Percentiles rank a stretch among this genome's conserved stretches.
phyloP scores from a whole-genome alignment of 768 basidiomycete genomes.

The Mycena venus region DNA sequence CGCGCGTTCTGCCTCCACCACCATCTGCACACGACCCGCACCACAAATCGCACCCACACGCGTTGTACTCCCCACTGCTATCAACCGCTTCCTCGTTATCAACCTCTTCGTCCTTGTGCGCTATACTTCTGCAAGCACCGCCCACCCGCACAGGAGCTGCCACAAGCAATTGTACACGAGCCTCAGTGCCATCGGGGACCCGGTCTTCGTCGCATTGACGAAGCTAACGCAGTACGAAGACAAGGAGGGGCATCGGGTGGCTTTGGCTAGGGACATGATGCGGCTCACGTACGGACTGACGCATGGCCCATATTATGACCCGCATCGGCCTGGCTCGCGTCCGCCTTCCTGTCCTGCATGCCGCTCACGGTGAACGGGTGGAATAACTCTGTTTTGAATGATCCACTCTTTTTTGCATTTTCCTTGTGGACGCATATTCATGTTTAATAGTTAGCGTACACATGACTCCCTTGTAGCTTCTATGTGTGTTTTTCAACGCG shows the following conservation, averaged over 20 bases:
- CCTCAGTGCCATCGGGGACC: conserved; percentile 22
- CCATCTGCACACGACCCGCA: no score
- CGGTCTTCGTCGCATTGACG: conserved; percentile 24
- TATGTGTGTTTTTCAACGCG: no score
- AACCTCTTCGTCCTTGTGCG: conserved; percentile 32
- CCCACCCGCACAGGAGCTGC: conserved; percentile 1
- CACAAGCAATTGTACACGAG: conserved; percentile 29
- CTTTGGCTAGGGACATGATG: not conserved
- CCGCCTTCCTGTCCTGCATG: conserved; percentile 7
- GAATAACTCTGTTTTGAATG: no score
- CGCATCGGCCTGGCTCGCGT: conserved; percentile 24
- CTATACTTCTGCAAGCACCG: conserved; percentile 29
- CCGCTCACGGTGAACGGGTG: conserved; percentile 7
- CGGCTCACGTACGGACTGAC: conserved; percentile 28
- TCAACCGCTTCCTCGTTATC: conserved; percentile 35
- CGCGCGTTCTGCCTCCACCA: no score
- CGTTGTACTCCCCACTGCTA: no score
- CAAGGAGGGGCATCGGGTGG: not conserved
- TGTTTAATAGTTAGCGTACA: no score
- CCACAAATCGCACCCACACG: no score
- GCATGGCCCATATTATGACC: conserved; percentile 33
- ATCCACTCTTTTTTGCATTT: no score
- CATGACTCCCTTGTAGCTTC: no score
- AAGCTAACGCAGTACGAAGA: conserved; percentile 18
- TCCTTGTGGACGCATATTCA: no score